These are phyloP conservation scores for Jatropha curcas DNA, from an alignment of 345 rosid genomes.

Conservation along the genomic window DNA sequence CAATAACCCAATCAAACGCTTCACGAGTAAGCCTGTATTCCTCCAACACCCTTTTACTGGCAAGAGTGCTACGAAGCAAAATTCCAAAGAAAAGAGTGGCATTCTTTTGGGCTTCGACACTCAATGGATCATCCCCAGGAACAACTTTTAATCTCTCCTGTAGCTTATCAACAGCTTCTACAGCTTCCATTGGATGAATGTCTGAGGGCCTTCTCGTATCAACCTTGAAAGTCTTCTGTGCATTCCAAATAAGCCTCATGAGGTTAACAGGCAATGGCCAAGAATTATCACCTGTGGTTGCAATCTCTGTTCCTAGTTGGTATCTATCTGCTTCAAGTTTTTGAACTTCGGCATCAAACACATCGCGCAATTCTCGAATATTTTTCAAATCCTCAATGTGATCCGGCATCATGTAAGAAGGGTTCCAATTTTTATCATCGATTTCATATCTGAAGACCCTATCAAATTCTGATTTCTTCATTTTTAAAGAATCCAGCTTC, in stretches of 20 bases:
- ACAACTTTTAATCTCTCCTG: constrained; percentile 96
- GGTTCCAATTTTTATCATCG: constrained; percentile 86
- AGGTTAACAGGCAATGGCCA: constrained; percentile 98
- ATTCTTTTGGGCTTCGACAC: constrained; percentile 98
- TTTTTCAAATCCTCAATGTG: constrained; percentile 88
- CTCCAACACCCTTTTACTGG: constrained; percentile 94
- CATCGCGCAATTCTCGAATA: constrained; percentile 83
- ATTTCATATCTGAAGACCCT: constrained; percentile 81
- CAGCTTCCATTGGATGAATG: constrained; percentile 96
- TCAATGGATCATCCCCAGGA: constrained; percentile 84
- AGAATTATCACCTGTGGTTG: constrained; percentile 81
- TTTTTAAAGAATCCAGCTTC: constrained; percentile 87
- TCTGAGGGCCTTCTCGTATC: constrained; percentile 68
- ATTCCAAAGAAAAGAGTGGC: constrained; percentile 95
- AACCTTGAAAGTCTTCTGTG: constrained; percentile 93
- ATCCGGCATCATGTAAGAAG: constrained; percentile 73
- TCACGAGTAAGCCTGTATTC: constrained; percentile 94
- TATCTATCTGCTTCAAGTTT: constrained; percentile 82
- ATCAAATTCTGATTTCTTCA: constrained; percentile 76
- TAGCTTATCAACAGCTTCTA: constrained; percentile 91
- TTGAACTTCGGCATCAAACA: constrained; percentile 90
- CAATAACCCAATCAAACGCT: constrained; percentile 97
- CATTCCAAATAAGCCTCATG: constrained; percentile 93
- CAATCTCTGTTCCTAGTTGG: constrained; percentile 93
- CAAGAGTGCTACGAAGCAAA: constrained; percentile 93